Evolutionary conservation across 2,329 filamentous ascomycete species (phyloP).

Genomic region (Aspergillus pseudoviridinutans): DNA sequence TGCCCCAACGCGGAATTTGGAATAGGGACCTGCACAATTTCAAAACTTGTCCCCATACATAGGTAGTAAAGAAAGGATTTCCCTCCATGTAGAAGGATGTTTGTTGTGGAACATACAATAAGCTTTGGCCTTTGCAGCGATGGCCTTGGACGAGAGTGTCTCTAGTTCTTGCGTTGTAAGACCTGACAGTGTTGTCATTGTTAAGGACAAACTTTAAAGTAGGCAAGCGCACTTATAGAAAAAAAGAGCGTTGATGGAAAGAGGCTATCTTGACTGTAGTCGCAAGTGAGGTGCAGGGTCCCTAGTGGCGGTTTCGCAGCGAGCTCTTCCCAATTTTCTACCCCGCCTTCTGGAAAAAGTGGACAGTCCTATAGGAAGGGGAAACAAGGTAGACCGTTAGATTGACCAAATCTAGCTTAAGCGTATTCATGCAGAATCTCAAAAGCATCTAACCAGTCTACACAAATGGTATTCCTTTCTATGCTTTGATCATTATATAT

Average conservation of each 20-base stretch:
- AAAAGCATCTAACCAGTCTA: background rate
- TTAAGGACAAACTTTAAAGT: background rate
- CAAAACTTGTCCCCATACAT: background rate
- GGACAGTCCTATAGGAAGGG: background rate
- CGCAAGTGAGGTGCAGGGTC: background rate
- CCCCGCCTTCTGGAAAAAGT: background rate
- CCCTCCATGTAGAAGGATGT: background rate
- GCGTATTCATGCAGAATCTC: background rate
- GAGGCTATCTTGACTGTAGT: background rate
- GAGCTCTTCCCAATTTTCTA: background rate
- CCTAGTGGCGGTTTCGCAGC: background rate
- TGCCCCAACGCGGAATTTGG: slow-evolving; percentile 84
- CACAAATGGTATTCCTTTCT: background rate
- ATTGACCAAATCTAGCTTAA: background rate
- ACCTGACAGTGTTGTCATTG: slow-evolving; percentile 21
- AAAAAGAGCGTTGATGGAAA: too few species aligned
- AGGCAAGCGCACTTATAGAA: background rate
- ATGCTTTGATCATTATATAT: background rate
- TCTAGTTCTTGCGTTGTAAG: slow-evolving; percentile 63
- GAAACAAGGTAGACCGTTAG: background rate
- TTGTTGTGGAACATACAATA: slow-evolving; percentile 61
- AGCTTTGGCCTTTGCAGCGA: slow-evolving; percentile 69
- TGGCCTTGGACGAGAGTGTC: slow-evolving; percentile 58
- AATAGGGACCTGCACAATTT: slow-evolving; percentile 66
- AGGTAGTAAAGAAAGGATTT: background rate